phyloP scores from a whole-genome alignment of 2,329 filamentous ascomycete species.

The Akanthomyces lecanii region DNA sequence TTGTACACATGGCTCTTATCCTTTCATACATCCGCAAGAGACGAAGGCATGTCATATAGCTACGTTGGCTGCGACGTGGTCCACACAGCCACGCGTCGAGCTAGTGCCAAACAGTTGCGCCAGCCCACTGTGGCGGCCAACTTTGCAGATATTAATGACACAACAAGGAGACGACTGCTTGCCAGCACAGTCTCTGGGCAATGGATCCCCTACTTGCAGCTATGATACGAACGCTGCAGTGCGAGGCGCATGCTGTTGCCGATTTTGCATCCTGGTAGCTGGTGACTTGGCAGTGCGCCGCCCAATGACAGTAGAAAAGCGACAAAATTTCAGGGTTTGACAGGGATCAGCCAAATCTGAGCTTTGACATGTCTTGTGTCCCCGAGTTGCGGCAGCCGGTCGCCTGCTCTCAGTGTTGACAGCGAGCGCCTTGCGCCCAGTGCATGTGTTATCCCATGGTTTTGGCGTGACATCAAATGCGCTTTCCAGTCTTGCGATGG shows the following conservation, averaged over 20 bases:
- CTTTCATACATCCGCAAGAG: neutral
- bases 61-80: neutral
- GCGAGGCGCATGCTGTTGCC: neutral
- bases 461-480: neutral
- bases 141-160: slow-evolving; percentile 1
- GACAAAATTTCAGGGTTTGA: neutral
- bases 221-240: neutral
- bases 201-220: neutral
- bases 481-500: neutral
- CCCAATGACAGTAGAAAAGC: neutral
- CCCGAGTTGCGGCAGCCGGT: neutral
- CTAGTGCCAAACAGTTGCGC: neutral
- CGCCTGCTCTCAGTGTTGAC: neutral
- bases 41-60: neutral
- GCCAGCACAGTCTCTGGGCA: neutral
- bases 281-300: neutral
- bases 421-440: neutral
- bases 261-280: neutral
- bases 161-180: neutral
- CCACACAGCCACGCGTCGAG: neutral
- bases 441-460: neutral
- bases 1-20: neutral
- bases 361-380: neutral
- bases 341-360: neutral
- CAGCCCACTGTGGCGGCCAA: slow-evolving; percentile 2